Evolutionary conservation across 352 stramenopile species (phyloP).

Genomic region (Globisporangium cystogenes): DNA sequence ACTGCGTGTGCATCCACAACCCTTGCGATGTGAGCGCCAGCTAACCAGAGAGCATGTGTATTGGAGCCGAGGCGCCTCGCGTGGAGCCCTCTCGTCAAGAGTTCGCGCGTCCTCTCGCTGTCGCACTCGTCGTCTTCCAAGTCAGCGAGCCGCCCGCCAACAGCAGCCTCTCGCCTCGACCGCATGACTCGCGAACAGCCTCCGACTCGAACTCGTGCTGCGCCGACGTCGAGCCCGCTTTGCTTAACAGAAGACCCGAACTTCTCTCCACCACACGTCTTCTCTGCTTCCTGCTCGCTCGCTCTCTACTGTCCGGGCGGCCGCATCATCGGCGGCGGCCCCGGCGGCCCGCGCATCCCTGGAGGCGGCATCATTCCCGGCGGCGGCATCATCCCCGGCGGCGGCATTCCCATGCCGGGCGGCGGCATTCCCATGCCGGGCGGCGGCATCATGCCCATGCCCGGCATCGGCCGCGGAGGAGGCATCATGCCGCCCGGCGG

Average conservation of each 20-base stretch:
- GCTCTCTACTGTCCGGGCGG: constrained; percentile 57
- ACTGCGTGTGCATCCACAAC: neutral
- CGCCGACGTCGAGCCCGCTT: no score
- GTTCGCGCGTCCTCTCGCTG: neutral
- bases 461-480: constrained; percentile 50
- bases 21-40: neutral
- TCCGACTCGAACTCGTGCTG: no score
- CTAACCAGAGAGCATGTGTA: neutral
- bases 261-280: neutral
- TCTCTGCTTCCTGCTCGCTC: neutral
- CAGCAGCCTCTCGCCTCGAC: neutral
- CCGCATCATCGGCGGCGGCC: constrained; percentile 36
- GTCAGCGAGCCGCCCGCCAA: no score
- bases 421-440: constrained; percentile 73
- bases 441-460: constrained; percentile 70
- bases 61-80: neutral
- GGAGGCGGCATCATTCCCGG: constrained; percentile 71
- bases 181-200: neutral
- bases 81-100: neutral
- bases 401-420: constrained; percentile 66
- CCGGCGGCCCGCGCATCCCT: constrained; percentile 64
- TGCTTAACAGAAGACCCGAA: neutral
- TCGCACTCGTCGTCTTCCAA: no score
- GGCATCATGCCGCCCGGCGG: constrained; percentile 58
- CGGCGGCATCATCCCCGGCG: constrained; percentile 22